These are phyloP conservation scores for Pichia scutulata DNA, from an alignment of 805 yeast genomes.

Conservation along the genomic window DNA sequence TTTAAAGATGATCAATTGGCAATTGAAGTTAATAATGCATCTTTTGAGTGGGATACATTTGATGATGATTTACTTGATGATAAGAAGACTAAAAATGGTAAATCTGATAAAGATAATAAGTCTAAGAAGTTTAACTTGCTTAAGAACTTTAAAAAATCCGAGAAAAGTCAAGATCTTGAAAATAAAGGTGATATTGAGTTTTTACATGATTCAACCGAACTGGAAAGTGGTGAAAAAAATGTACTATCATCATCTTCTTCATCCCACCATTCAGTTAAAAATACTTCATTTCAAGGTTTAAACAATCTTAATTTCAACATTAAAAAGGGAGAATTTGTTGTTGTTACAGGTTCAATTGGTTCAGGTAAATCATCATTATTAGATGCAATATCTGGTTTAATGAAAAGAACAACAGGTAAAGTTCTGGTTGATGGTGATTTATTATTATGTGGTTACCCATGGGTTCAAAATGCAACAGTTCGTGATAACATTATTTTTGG, in stretches of 20 bases:
- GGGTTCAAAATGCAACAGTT: conserved; percentile 80
- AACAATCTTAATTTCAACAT: conserved; percentile 45
- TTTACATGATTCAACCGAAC: neutral
- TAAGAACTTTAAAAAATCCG: neutral
- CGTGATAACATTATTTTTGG: conserved; percentile 73
- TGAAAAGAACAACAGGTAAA: conserved; percentile 48
- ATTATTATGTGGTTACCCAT: conserved; percentile 55
- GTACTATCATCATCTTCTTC: neutral
- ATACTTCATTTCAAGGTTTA: conserved; percentile 36
- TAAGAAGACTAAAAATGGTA: conserved; percentile 1
- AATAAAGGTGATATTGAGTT: neutral
- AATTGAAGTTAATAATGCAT: conserved; percentile 44
- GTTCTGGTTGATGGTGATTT: conserved; percentile 46
- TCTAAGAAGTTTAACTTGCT: neutral
- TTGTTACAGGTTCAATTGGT: conserved; percentile 65
- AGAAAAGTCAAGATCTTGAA: neutral
- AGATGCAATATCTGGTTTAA: conserved; percentile 63
- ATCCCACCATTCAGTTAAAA: neutral
- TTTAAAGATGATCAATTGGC: conserved; percentile 30
- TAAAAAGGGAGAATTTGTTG: conserved; percentile 60
- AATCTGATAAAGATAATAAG: neutral
- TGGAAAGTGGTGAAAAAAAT: neutral
- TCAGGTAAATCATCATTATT: conserved; percentile 68
- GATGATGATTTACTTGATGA: conserved; percentile 27
- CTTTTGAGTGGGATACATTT: conserved; percentile 60